These are phyloP conservation scores for Boletus edulis DNA, from an alignment of 768 basidiomycete genomes.

Conservation along the genomic window DNA sequence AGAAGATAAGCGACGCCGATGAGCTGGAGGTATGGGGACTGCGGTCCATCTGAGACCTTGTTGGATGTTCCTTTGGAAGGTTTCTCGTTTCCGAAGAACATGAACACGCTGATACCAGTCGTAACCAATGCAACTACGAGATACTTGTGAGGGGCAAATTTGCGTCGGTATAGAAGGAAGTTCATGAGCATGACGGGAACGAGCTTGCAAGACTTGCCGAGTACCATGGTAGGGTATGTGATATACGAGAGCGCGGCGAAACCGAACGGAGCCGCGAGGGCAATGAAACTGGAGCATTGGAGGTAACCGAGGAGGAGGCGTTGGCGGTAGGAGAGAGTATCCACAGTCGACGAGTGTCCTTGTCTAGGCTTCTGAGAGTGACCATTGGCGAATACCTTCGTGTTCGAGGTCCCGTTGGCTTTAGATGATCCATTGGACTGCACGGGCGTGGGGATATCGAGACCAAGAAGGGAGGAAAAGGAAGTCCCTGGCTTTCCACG, in stretches of 20 bases:
- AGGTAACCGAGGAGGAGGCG: constrained; percentile 71
- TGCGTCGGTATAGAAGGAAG: constrained; percentile 88
- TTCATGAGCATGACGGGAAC: constrained; percentile 99
- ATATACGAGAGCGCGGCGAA: constrained; percentile 95
- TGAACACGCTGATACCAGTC: constrained; percentile 87
- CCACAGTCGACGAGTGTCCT: constrained; percentile 29
- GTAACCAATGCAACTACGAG: constrained; percentile 94
- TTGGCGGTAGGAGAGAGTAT: constrained; percentile 35
- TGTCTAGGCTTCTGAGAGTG: constrained; percentile 19
- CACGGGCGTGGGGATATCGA: constrained; percentile 37
- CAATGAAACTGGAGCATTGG: constrained; percentile 85
- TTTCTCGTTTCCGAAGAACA: constrained; percentile 74
- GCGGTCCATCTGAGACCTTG: constrained; percentile 24
- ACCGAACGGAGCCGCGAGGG: constrained; percentile 91
- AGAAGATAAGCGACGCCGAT: constrained; percentile 76
- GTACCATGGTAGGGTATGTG: constrained; percentile 97
- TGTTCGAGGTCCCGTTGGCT: constrained; percentile 22
- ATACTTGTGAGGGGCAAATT: constrained; percentile 93
- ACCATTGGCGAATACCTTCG: constrained; percentile 40
- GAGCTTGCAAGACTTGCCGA: constrained; percentile 98
- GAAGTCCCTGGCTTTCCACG: constrained; percentile 56
- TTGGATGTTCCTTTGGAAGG: constrained; percentile 37
- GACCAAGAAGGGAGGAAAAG: constrained; percentile 58
- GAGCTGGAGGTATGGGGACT: constrained; percentile 51
- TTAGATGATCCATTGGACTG: constrained; percentile 21